A percentile compares a stretch with the other conserved stretches of the same genome.
Evolutionary conservation across 306 rosid species (phyloP).

Genomic region (Vigna mungo): DNA sequence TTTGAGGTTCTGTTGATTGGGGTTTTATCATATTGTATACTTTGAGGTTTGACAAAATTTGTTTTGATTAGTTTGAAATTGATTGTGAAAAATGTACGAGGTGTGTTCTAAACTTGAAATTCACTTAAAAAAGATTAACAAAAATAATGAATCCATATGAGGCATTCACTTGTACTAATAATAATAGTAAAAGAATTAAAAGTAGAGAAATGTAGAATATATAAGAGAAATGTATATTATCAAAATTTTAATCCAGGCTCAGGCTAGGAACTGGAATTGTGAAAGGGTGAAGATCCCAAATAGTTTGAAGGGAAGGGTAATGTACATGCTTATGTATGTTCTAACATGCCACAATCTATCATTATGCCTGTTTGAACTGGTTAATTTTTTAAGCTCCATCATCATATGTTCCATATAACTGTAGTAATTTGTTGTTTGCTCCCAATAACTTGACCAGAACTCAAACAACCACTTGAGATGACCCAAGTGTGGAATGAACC

Average conservation of each 20-base stretch:
- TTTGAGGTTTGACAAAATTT: too few species aligned
- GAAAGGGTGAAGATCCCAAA: constrained; percentile 78
- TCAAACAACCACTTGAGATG: constrained; percentile 70
- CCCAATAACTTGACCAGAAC: constrained; percentile 61
- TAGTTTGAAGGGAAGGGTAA: constrained; percentile 64
- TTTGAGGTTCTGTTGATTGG: too few species aligned
- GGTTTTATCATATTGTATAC: too few species aligned
- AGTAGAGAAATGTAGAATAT: neutral
- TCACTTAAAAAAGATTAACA: constrained; percentile 39
- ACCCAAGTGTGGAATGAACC: constrained; percentile 66
- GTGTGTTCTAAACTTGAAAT: constrained; percentile 32
- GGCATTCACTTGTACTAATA: neutral
- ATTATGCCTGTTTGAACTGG: constrained; percentile 43
- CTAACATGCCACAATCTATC: constrained; percentile 62
- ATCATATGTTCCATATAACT: constrained; percentile 59
- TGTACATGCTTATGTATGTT: constrained; percentile 57
- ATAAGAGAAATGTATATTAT: constrained; percentile 37
- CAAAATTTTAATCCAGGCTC: constrained; percentile 64
- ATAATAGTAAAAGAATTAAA: neutral
- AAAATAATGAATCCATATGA: neutral
- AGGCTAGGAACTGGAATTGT: constrained; percentile 63
- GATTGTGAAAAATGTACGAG: too few species aligned
- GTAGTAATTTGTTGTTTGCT: constrained; percentile 26
- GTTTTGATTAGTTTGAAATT: too few species aligned
- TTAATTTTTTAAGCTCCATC: constrained; percentile 66